Base-by-base conservation (phyloP, 2,329 filamentous ascomycete species). In the Ceratocystis cubensis region DNA sequence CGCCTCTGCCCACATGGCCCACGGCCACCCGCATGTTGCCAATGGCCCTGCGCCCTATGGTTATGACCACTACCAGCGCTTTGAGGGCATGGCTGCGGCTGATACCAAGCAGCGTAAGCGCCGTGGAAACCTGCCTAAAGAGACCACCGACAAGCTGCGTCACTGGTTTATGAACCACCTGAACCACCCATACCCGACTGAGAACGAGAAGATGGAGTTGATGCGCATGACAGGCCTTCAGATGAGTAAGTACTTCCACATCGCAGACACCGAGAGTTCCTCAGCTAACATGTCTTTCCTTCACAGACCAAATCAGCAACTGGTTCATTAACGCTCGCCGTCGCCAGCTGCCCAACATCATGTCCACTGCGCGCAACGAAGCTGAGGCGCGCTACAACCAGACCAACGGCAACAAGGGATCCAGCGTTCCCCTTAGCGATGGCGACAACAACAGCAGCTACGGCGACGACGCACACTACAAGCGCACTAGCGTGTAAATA, bases 51-150 rank as follows among this genome's bases (percentile, higher is more conserved):
- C 77, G 46, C 76, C 78, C 0, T 81, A 79, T 1, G 75, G 75
- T 22, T 78, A 77, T 64, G 76, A 75, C 17, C 77, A 81, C 41
- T 78, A 76, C 68, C 74, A 77, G 70, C 76, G 77, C 13, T 76
- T 76, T 25, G 74, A 77, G 63, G 74, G 76, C 25, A 74, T 74
- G 70, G 74, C 76, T 65, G 73, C 73, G 20, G 75, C 73, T 1
- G 81, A 82, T 66, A 76, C 72, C 67, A 83, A 81, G 73, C 80
- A 80, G 70, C 77, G 83, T 41, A 86, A 84, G 74, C 81, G 91
- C 64, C 82, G 91, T 48, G 91, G 91, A 1, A 96, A 96, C 72
- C 79, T 96, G 2, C 91, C 91, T n/a, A 95, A 95, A 73, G 88
- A 91, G 65, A 89, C 90, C 0, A 96, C 91, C 0, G 88, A 92